Evolutionary conservation across 176 grass and related monocot species (phyloP).

Genomic region (Microstegium vimineum): DNA sequence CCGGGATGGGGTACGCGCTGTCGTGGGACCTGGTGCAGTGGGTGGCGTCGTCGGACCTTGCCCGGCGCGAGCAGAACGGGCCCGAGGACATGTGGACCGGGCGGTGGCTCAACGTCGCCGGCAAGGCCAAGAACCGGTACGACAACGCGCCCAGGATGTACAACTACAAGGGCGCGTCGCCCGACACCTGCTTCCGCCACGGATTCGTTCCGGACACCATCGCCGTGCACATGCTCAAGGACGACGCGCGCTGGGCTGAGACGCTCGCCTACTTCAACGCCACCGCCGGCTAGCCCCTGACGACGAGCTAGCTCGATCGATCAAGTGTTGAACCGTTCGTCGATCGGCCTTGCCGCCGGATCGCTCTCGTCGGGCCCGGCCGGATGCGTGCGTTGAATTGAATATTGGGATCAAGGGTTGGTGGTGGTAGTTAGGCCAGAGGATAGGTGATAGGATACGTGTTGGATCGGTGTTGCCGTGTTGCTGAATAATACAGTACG

Average conservation of each 20-base stretch:
- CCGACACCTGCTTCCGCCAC: slow-evolving; percentile 65
- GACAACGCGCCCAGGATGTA: slow-evolving; percentile 61
- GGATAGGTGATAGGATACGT: not conserved
- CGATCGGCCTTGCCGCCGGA: too few relatives aligned
- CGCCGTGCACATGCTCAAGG: slow-evolving; percentile 82
- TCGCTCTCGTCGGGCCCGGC: not conserved
- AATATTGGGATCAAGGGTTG: not conserved
- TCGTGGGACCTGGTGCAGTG: slow-evolving; percentile 78
- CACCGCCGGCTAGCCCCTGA: slow-evolving; percentile 30
- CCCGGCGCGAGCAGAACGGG: slow-evolving; percentile 34
- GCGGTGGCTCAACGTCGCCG: slow-evolving; percentile 66
- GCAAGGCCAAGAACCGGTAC: slow-evolving; percentile 66
- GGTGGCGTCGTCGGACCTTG: slow-evolving; percentile 50
- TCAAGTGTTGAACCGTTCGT: slow-evolving; percentile 11
- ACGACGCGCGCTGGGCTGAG: slow-evolving; percentile 46
- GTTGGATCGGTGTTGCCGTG: not conserved
- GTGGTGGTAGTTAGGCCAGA: not conserved
- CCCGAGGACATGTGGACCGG: slow-evolving; percentile 79
- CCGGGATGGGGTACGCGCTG: slow-evolving; percentile 77
- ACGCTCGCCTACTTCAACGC: slow-evolving; percentile 70
- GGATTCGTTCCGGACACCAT: slow-evolving; percentile 72
- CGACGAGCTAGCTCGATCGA: not conserved
- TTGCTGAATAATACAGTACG: not conserved
- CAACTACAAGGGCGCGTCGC: slow-evolving; percentile 53
- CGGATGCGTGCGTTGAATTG: not conserved